phyloP scores from a whole-genome alignment of 306 rosid genomes.

The Acacia acuminata region DNA sequence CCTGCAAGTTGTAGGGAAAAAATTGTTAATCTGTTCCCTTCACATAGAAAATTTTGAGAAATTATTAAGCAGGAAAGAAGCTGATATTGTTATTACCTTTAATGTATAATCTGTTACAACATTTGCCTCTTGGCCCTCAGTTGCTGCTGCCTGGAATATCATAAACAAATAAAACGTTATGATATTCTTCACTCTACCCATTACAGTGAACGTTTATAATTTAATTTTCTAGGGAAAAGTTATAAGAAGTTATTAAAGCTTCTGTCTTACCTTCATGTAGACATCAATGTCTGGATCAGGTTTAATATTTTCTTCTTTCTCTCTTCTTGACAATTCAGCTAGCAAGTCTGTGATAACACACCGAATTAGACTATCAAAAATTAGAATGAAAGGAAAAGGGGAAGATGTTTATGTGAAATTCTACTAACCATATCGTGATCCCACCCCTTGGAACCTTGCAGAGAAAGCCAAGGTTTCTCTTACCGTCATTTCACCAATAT shows the following conservation, averaged over 20 bases:
- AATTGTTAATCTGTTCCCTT: not conserved
- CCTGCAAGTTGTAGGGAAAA: slow-evolving; percentile 27
- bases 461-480: slow-evolving; percentile 93
- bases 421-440: slow-evolving; percentile 72
- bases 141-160: slow-evolving; percentile 36
- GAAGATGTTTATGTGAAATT: not conserved
- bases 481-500: slow-evolving; percentile 90
- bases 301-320: slow-evolving; percentile 63
- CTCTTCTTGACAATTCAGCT: slow-evolving; percentile 70
- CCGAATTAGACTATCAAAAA: not conserved
- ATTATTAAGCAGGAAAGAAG: not conserved
- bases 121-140: slow-evolving; percentile 59
- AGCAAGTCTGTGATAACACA: slow-evolving; percentile 42
- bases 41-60: not conserved
- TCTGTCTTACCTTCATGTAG: slow-evolving; percentile 65
- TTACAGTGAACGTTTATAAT: not conserved
- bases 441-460: slow-evolving; percentile 85
- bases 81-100: slow-evolving; percentile 46
- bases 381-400: not conserved
- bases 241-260: not conserved
- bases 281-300: slow-evolving; percentile 82
- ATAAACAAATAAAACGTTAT: not conserved
- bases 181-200: not conserved
- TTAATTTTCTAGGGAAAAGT: not conserved
- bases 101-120: slow-evolving; percentile 66